Base-by-base conservation (phyloP, 2,329 filamentous ascomycete genomes). In the Elsinoe perseae region DNA sequence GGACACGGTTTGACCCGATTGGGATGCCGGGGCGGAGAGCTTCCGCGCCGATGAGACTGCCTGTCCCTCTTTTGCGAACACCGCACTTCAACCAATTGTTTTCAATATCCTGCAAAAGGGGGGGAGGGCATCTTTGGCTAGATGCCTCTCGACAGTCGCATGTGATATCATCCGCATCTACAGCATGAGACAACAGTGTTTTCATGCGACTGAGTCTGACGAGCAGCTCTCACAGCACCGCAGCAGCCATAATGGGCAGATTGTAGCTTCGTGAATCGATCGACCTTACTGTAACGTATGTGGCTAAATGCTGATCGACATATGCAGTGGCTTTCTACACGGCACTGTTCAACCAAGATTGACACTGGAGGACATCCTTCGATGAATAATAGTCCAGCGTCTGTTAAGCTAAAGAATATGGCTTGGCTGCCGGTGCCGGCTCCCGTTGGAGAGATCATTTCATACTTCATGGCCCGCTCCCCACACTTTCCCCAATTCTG, bases 381-480 rank as follows among this genome's bases (percentile, higher is more conserved):
- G 20, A 34, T 34, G 28, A 36, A 36, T 52, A 52, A 52, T 52
- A 38, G 20, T 52, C 25, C 18, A 20, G 27, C 30, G 28, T 25
- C 25, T 30, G 27, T 50, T n/a, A 32, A 38, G 27, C 48, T 38
- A 34, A 32, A 36, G 30, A 28, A 32, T 20, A 38, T 52, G 48
- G 32, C 48, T 52, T 52, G 48, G 48, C 48, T 38, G 30, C 48
- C 48, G 48, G 48, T 52, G 48, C 32, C 48, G 28, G 48, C 9
- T 36, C 48, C 48, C 48, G 48, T 52, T 52, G 48, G 48, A 52
- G 48, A 52, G 48, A 52, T 52, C 48, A 52, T 52, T 52, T 52
- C 38, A 52, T 52, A 52, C 48, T 52, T 52, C 48, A 52, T 38
- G 30, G 18, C 28, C 28, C 16, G 28, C 48, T 38, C 48, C 48